Evolutionary conservation across 2,329 filamentous ascomycete species (phyloP).

Genomic region (Paraconiothyrium sp.): DNA sequence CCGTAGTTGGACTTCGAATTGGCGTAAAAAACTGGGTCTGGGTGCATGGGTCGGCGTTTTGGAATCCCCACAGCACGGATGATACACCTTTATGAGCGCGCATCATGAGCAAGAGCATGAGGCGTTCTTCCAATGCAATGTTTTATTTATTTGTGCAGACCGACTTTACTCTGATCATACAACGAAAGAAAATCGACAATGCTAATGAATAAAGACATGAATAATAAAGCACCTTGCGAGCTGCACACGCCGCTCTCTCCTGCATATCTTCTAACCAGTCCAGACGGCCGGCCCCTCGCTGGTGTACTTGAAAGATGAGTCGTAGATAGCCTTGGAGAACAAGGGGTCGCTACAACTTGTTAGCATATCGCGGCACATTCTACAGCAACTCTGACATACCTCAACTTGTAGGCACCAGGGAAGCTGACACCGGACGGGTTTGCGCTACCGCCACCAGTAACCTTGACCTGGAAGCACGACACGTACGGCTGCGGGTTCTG

Average conservation of each 20-base stretch:
- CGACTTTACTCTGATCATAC: conserved; percentile 4
- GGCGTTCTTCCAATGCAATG: background rate
- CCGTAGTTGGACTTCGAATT: background rate
- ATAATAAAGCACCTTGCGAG: background rate
- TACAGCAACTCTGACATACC: conserved; percentile 16
- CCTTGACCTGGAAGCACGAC: conserved; percentile 51
- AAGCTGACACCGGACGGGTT: conserved; percentile 45
- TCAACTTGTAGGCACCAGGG: conserved; percentile 47
- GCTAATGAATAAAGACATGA: conserved; percentile 11
- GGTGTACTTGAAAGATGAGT: conserved; percentile 45
- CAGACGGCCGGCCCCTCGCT: conserved; percentile 47
- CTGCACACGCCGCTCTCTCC: background rate
- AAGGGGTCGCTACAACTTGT: conserved; percentile 34
- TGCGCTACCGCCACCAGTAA: conserved; percentile 45
- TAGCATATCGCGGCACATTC: conserved; percentile 7
- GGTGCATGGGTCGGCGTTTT: background rate
- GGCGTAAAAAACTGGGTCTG: background rate
- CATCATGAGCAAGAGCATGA: background rate
- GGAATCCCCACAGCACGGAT: background rate
- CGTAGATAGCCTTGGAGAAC: conserved; percentile 48
- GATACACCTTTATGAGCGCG: background rate
- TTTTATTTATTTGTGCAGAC: conserved; percentile 6
- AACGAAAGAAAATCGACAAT: conserved; percentile 12
- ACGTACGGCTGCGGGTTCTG: conserved; percentile 47
- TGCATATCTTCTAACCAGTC: conserved; percentile 33